These are phyloP conservation scores for Plantago rigida DNA, from an alignment of 305 asterid genomes.

Conservation along the genomic window DNA sequence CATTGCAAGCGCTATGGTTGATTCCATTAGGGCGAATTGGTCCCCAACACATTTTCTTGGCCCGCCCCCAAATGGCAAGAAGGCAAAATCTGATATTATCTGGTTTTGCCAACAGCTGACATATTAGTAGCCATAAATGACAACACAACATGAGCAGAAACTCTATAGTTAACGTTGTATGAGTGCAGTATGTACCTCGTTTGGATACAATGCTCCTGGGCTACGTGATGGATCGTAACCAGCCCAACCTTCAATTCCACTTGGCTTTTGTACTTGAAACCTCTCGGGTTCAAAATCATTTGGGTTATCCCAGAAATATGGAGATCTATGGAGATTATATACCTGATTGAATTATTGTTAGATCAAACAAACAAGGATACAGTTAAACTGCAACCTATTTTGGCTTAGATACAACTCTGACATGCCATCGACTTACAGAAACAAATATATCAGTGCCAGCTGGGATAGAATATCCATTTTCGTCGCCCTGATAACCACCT, in stretches of 20 bases:
- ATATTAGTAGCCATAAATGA: slow-evolving; percentile 15
- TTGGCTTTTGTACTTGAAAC: slow-evolving; percentile 46
- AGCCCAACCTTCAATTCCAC: slow-evolving; percentile 76
- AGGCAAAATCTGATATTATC: slow-evolving; percentile 73
- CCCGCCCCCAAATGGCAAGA: slow-evolving; percentile 97
- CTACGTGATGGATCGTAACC: slow-evolving; percentile 90
- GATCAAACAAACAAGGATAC: not conserved
- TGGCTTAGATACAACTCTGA: not conserved
- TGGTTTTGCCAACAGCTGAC: slow-evolving; percentile 24
- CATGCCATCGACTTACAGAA: slow-evolving; percentile 44
- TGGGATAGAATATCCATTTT: slow-evolving; percentile 65
- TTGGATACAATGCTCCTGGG: slow-evolving; percentile 89
- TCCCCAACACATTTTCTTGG: slow-evolving; percentile 93
- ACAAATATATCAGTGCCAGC: slow-evolving; percentile 77
- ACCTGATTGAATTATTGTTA: slow-evolving; percentile 40
- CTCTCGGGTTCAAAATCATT: slow-evolving; percentile 86
- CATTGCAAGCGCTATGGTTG: slow-evolving; percentile 72
- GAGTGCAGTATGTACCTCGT: slow-evolving; percentile 44
- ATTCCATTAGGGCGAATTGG: slow-evolving; percentile 92
- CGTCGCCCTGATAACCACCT: slow-evolving; percentile 77
- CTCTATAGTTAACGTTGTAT: too few species aligned
- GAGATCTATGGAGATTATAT: slow-evolving; percentile 92
- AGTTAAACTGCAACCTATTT: too few species aligned
- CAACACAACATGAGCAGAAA: not conserved
- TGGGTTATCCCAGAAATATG: slow-evolving; percentile 79